phyloP scores from a whole-genome alignment of 2,329 filamentous ascomycete species.

The Exophiala dermatitidis region DNA sequence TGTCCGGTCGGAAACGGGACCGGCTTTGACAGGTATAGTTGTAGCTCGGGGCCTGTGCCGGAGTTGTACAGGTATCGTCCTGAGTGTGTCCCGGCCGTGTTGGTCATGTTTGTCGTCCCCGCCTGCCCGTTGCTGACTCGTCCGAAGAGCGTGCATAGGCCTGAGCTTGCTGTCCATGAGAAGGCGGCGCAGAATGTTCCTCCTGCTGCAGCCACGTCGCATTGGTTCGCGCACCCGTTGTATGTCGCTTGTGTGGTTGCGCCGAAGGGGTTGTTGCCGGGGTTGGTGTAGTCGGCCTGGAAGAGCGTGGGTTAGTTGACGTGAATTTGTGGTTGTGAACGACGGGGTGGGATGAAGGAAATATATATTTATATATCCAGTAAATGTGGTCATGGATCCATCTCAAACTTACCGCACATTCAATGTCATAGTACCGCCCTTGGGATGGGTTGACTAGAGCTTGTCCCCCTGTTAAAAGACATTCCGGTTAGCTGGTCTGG shows the following conservation, averaged over 20 bases:
- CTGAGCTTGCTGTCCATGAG: conserved; percentile 7
- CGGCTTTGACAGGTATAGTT: conserved; percentile 6
- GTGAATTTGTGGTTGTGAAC: neutral
- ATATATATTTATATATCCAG: too few relatives aligned
- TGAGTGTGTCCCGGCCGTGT: conserved; percentile 5
- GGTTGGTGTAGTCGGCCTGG: conserved; percentile 11
- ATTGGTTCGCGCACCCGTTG: conserved; percentile 8
- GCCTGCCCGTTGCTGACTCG: conserved; percentile 4
- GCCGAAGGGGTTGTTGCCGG: conserved; percentile 7
- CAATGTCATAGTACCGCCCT: conserved; percentile 9
- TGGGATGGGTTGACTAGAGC: neutral
- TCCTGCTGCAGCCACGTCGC: conserved; percentile 4
- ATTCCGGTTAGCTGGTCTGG: neutral
- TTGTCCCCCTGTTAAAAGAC: conserved; percentile 3
- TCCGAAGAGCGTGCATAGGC: conserved; percentile 10
- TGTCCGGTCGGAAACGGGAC: conserved; percentile 10
- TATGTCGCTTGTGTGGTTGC: conserved; percentile 8
- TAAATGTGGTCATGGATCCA: too few relatives aligned
- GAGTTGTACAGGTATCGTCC: conserved; percentile 6
- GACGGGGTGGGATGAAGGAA: too few relatives aligned
- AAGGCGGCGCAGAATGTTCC: conserved; percentile 5
- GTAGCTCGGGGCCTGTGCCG: neutral
- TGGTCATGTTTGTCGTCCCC: conserved; percentile 7
- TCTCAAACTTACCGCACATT: conserved; percentile 5
- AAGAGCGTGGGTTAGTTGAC: neutral